phyloP scores from a whole-genome alignment of 2,329 filamentous ascomycete genomes.

The Ophiosphaerella herpotricha region DNA sequence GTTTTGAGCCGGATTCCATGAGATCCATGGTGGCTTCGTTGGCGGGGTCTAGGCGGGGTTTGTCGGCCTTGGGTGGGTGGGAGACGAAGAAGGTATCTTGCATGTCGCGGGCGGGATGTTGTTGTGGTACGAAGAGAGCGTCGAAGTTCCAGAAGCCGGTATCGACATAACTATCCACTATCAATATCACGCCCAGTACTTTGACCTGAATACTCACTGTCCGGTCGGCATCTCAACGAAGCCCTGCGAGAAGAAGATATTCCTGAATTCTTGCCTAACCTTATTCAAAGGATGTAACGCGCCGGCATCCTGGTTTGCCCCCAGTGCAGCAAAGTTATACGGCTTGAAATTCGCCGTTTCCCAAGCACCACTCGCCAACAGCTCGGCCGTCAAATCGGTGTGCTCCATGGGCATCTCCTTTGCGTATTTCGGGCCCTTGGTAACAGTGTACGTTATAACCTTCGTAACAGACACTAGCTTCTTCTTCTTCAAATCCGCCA shows the following conservation, averaged over 20 bases:
- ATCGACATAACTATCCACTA: slow-evolving; percentile 72
- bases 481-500: slow-evolving; percentile 86
- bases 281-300: slow-evolving; percentile 73
- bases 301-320: slow-evolving; percentile 62
- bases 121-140: slow-evolving; percentile 92
- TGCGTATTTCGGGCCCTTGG: slow-evolving; percentile 86
- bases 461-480: slow-evolving; percentile 87
- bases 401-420: slow-evolving; percentile 89
- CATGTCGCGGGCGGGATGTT: slow-evolving; percentile 94
- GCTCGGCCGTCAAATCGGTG: slow-evolving; percentile 92
- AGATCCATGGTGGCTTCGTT: slow-evolving; percentile 53
- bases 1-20: slow-evolving; percentile 53
- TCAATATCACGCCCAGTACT: slow-evolving; percentile 3
- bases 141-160: slow-evolving; percentile 99
- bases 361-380: slow-evolving; percentile 87
- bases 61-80: slow-evolving; percentile 78
- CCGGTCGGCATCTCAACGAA: slow-evolving; percentile 98
- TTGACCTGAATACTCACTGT: slow-evolving; percentile 52
- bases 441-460: slow-evolving; percentile 79
- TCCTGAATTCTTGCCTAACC: slow-evolving; percentile 91
- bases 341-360: slow-evolving; percentile 88
- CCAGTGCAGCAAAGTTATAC: slow-evolving; percentile 76
- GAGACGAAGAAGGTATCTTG: slow-evolving; percentile 99
- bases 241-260: slow-evolving; percentile 99
- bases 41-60: slow-evolving; percentile 61